Evolutionary conservation across 306 rosid genomes (phyloP).

Genomic region (Corylus heterophylla): DNA sequence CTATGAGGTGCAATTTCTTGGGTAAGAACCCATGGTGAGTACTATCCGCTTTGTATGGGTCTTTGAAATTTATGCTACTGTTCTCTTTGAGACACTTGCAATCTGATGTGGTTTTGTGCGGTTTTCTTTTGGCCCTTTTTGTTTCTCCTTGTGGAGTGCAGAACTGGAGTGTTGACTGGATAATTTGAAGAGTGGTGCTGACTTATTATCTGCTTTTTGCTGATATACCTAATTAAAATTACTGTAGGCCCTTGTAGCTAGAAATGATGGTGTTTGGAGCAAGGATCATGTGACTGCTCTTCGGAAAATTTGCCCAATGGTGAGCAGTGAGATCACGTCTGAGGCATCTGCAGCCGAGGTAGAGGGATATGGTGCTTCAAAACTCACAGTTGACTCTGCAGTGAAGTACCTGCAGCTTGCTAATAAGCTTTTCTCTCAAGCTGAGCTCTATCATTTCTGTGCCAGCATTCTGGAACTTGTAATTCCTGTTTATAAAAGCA

Average conservation of each 20-base stretch:
- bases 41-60: too few species aligned
- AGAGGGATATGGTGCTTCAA: slow-evolving; percentile 98
- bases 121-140: neutral
- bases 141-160: neutral
- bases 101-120: too few species aligned
- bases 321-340: slow-evolving; percentile 90
- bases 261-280: slow-evolving; percentile 99
- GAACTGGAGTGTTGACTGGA: neutral
- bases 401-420: slow-evolving; percentile 98
- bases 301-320: slow-evolving; percentile 96
- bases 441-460: slow-evolving; percentile 95
- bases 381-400: slow-evolving; percentile 91
- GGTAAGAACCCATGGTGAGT: too few species aligned
- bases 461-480: slow-evolving; percentile 97
- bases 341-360: slow-evolving; percentile 98
- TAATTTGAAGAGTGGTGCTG: neutral
- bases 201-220: neutral
- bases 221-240: slow-evolving; percentile 28
- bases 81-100: too few species aligned
- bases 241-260: slow-evolving; percentile 86
- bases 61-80: too few species aligned
- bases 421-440: slow-evolving; percentile 95
- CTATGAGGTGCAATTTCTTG: too few species aligned
- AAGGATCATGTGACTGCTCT: slow-evolving; percentile 88
- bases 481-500: slow-evolving; percentile 91